Evolutionary conservation across 805 yeast species (phyloP).

Genomic region (Kuraishia piskuri): DNA sequence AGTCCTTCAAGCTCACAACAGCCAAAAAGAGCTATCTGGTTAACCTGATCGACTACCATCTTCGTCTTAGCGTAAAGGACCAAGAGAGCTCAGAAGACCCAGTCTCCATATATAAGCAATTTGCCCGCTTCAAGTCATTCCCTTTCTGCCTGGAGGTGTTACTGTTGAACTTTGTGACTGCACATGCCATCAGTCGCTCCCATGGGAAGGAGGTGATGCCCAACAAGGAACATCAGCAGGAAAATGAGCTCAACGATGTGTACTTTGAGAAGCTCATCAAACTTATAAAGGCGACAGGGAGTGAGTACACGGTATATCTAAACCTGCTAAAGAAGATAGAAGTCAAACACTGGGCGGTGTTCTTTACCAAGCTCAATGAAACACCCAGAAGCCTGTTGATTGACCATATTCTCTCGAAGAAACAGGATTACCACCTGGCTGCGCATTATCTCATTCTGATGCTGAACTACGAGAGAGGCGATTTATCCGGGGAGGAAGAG

Average conservation of each 20-base stretch:
- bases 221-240: constrained; percentile 1
- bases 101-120: constrained; percentile 16
- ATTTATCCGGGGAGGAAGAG: constrained; percentile 4
- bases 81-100: constrained; percentile 5
- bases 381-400: constrained; percentile 38
- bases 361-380: constrained; percentile 30
- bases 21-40: constrained; percentile 35
- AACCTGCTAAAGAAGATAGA: constrained; percentile 49
- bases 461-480: constrained; percentile 35
- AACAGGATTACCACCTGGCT: constrained; percentile 34
- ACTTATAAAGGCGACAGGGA: constrained; percentile 23
- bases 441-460: constrained; percentile 45
- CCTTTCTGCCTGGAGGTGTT: constrained; percentile 41
- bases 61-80: constrained; percentile 13
- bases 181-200: neutral
- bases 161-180: constrained; percentile 27
- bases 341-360: constrained; percentile 39
- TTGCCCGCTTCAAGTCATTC: constrained; percentile 32
- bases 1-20: constrained; percentile 18
- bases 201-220: constrained; percentile 17
- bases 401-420: constrained; percentile 25
- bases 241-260: constrained; percentile 2
- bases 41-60: constrained; percentile 38
- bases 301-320: constrained; percentile 29
- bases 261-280: constrained; percentile 22